Conservation (phyloP, 2,329 filamentous ascomycete genomes). For the Ceratocystis albifundus region DNA sequence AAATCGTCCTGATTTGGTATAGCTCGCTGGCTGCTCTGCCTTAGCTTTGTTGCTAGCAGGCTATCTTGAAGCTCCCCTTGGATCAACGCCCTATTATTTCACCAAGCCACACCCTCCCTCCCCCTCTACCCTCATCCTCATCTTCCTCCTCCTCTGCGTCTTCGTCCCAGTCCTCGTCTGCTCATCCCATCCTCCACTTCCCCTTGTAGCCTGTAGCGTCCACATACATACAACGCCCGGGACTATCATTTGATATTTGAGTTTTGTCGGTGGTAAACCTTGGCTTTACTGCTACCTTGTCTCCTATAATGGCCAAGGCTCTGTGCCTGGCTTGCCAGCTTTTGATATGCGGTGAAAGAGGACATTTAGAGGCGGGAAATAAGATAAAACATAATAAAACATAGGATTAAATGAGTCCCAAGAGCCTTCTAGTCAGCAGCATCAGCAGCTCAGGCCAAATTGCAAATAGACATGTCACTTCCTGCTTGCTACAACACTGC, state of each 20-base stretch:
- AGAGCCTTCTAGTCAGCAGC: not conserved
- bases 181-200: not conserved
- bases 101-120: not conserved
- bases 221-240: not conserved
- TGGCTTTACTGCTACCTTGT: not conserved
- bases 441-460: not conserved
- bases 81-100: too few relatives aligned
- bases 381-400: not conserved
- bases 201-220: not conserved
- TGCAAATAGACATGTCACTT: constrained; percentile 1
- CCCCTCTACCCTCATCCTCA: not conserved
- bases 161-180: not conserved
- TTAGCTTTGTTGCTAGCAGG: too few relatives aligned
- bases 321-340: constrained; percentile 4
- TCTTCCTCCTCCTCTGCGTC: not conserved
- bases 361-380: not conserved
- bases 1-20: constrained; percentile 3
- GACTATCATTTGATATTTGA: not conserved
- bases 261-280: not conserved
- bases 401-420: not conserved
- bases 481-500: not conserved
- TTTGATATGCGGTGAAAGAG: constrained; percentile 4
- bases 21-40: not conserved
- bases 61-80: too few relatives aligned
- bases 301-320: not conserved